A percentile compares a stretch with the other conserved stretches of the same genome.
These are phyloP conservation scores for Saturnispora besseyi DNA, from an alignment of 805 yeast genomes.

Conservation along the genomic window DNA sequence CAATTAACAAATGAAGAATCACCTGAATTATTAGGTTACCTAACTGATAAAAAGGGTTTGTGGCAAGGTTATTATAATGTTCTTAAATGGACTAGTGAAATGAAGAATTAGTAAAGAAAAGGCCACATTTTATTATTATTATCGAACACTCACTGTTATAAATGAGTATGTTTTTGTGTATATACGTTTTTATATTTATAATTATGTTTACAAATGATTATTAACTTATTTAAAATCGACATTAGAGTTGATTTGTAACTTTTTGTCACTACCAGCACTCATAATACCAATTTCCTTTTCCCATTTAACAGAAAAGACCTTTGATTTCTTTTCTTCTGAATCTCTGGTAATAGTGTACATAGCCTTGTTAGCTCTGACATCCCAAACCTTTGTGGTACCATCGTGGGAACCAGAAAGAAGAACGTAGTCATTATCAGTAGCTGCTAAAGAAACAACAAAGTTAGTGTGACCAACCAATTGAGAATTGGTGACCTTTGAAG, in stretches of 20 bases:
- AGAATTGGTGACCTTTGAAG: conserved; percentile 51
- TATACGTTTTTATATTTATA: neutral
- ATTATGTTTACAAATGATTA: neutral
- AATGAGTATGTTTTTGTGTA: neutral
- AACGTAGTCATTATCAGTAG: conserved; percentile 74
- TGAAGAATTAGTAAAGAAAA: neutral
- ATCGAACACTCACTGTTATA: neutral
- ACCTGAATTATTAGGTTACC: conserved; percentile 45
- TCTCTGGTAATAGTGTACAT: conserved; percentile 79
- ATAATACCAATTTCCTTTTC: conserved; percentile 68
- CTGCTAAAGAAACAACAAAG: conserved; percentile 73
- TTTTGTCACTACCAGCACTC: conserved; percentile 92
- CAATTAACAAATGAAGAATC: conserved; percentile 28
- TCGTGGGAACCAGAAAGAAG: conserved; percentile 89
- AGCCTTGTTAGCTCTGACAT: conserved; percentile 74
- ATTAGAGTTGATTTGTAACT: conserved; percentile 65
- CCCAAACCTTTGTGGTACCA: conserved; percentile 95
- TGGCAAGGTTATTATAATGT: conserved; percentile 78
- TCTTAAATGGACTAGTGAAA: conserved; percentile 41
- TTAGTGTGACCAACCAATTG: conserved; percentile 86
- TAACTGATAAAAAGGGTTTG: conserved; percentile 55
- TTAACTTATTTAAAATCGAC: conserved; percentile 19
- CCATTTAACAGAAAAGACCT: conserved; percentile 88
- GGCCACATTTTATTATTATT: neutral
- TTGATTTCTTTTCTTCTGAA: conserved; percentile 41